Conservation (phyloP, 371 early-diverging fungal genomes). For the Parasitella parasitica region DNA sequence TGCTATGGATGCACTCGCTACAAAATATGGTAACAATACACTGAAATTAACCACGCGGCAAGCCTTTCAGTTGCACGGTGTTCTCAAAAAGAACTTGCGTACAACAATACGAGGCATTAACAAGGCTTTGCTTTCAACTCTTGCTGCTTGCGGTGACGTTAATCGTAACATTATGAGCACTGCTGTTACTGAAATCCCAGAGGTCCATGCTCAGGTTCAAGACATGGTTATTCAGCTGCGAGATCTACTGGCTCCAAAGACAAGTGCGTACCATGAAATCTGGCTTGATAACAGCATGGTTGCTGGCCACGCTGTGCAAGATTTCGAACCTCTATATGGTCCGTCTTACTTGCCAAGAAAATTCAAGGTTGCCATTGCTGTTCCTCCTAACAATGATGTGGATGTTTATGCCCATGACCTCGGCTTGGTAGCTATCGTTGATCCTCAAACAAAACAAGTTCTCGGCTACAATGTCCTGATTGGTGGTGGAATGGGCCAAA, state of each 20-base stretch:
- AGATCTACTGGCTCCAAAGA: slow-evolving; percentile 74
- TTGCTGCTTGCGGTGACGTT: slow-evolving; percentile 94
- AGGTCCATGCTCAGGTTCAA: slow-evolving; percentile 74
- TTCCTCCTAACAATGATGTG: slow-evolving; percentile 93
- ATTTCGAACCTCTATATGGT: slow-evolving; percentile 89
- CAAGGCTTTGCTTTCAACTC: slow-evolving; percentile 78
- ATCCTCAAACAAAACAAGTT: slow-evolving; percentile 39
- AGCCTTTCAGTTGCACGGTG: slow-evolving; percentile 92
- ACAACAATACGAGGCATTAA: slow-evolving; percentile 84
- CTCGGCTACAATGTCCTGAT: slow-evolving; percentile 89
- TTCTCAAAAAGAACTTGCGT: slow-evolving; percentile 84
- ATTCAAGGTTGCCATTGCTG: slow-evolving; percentile 90
- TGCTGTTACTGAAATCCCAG: slow-evolving; percentile 73
- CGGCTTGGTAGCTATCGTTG: slow-evolving; percentile 84
- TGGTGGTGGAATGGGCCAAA: slow-evolving; percentile 95
- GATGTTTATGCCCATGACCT: slow-evolving; percentile 93
- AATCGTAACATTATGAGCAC: slow-evolving; percentile 91
- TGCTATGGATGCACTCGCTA: slow-evolving; percentile 81
- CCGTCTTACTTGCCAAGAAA: slow-evolving; percentile 88
- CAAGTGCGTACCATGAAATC: slow-evolving; percentile 92
- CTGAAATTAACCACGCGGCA: slow-evolving; percentile 92
- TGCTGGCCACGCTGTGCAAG: slow-evolving; percentile 68
- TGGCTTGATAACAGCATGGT: slow-evolving; percentile 88
- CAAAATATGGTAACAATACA: slow-evolving; percentile 76
- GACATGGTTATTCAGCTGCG: slow-evolving; percentile 66